These are phyloP conservation scores for Grosmannia serpens DNA, from an alignment of 2,329 filamentous ascomycete genomes.

Conservation along the genomic window DNA sequence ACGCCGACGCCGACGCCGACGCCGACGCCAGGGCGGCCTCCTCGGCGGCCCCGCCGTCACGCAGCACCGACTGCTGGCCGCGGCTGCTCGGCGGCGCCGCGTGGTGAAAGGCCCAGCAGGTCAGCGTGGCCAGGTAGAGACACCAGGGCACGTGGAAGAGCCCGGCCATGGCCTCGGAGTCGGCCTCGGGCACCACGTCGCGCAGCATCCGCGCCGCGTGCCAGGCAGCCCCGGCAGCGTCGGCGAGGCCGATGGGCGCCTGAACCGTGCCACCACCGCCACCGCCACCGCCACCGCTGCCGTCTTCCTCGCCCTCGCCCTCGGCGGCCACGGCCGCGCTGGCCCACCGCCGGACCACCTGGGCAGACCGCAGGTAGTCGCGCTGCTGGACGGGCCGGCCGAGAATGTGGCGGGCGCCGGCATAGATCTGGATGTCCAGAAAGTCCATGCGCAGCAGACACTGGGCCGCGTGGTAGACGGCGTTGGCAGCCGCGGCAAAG, in stretches of 20 bases:
- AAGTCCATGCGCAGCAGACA: conserved; percentile 8
- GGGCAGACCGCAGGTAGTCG: conserved; percentile 10
- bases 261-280: not conserved
- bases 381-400: conserved; percentile 9
- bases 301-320: not conserved
- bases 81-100: not conserved
- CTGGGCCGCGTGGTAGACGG: conserved; percentile 10
- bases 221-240: conserved; percentile 4
- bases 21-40: conserved; percentile 2
- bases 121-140: conserved; percentile 10
- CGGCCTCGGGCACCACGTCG: conserved; percentile 3
- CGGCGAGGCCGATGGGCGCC: not conserved
- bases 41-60: not conserved
- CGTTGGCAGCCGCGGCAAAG: conserved; percentile 5
- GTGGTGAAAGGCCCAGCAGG: conserved; percentile 11
- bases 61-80: not conserved
- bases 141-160: conserved; percentile 12
- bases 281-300: no score
- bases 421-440: conserved; percentile 12
- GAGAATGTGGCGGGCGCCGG: conserved; percentile 11
- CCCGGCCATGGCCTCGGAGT: conserved; percentile 9
- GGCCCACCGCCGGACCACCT: conserved; percentile 9
- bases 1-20: not conserved
- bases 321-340: not conserved
- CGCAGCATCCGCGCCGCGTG: conserved; percentile 8